Evolutionary conservation across 352 stramenopile genomes (phyloP).

Genomic region (Pythium chondricola): DNA sequence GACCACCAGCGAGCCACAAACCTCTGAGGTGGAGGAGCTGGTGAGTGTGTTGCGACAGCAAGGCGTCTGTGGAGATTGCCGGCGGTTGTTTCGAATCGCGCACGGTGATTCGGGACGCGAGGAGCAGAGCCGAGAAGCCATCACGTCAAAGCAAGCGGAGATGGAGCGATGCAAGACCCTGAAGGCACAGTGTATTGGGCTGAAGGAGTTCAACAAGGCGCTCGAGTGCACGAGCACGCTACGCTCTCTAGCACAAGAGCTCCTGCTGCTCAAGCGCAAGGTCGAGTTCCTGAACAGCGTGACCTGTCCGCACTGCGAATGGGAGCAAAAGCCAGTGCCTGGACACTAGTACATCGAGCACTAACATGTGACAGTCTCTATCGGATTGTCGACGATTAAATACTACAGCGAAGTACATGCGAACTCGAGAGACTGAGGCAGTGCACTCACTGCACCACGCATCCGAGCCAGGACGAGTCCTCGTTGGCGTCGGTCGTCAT

Average conservation of each 20-base stretch:
- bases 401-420: too few relatives aligned
- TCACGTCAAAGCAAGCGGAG: conserved; percentile 13
- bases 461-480: conserved; percentile 64
- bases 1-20: conserved; percentile 7
- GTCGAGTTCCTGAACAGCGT: conserved; percentile 32
- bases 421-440: too few relatives aligned
- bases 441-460: conserved; percentile 62
- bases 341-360: too few relatives aligned
- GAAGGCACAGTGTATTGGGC: conserved; percentile 25
- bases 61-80: conserved; percentile 40
- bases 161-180: conserved; percentile 15
- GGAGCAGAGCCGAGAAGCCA: conserved; percentile 21
- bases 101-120: conserved; percentile 24
- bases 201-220: conserved; percentile 28
- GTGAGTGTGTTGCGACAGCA: conserved; percentile 22
- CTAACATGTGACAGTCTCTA: too few relatives aligned
- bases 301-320: conserved; percentile 36
- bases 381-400: too few relatives aligned
- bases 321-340: conserved; percentile 2
- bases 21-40: conserved; percentile 12
- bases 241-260: conserved; percentile 17
- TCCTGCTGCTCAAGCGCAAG: conserved; percentile 20
- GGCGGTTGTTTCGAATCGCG: conserved; percentile 35
- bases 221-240: conserved; percentile 25
- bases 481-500: conserved; percentile 22